Conservation (phyloP, 1,284 basidiomycete genomes). For the Volvariella surrecta region DNA sequence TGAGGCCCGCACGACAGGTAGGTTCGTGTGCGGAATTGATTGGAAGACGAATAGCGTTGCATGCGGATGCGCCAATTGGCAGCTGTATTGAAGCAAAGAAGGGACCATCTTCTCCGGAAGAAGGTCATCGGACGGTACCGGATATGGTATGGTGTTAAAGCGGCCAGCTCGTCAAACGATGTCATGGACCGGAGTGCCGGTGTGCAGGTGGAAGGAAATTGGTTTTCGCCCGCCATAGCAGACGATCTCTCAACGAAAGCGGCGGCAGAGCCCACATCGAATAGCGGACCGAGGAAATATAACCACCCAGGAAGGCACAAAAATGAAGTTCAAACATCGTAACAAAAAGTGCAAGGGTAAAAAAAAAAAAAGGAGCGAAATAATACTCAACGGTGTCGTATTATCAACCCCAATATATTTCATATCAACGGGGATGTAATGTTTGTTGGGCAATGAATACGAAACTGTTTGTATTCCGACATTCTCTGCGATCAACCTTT, state of each 20-base stretch:
- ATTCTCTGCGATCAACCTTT: conserved; percentile 65
- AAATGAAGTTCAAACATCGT: not conserved
- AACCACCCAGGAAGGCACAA: not conserved
- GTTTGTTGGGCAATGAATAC: conserved; percentile 89
- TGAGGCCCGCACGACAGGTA: too few species aligned
- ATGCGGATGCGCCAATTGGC: too few species aligned
- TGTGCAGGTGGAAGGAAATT: not conserved
- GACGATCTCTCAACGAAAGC: not conserved
- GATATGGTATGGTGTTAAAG: too few species aligned
- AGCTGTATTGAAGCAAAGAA: too few species aligned
- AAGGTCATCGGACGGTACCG: too few species aligned
- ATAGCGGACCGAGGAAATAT: conserved; percentile 1
- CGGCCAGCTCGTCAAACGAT: not conserved
- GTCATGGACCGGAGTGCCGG: not conserved
- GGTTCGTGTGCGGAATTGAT: too few species aligned
- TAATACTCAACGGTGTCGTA: conserved; percentile 27
- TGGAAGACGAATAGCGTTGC: too few species aligned
- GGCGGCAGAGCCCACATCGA: conserved; percentile 1
- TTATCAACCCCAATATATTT: conserved; percentile 40
- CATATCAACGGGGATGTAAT: conserved; percentile 84
- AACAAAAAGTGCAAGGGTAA: conserved; percentile 1
- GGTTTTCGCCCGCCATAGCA: not conserved
- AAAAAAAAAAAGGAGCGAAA: conserved; percentile 5
- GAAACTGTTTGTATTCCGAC: conserved; percentile 51
- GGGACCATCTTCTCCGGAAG: too few species aligned